These are phyloP conservation scores for Solanum pinnatisectum DNA, from an alignment of 257 asterid species.

Conservation along the genomic window DNA sequence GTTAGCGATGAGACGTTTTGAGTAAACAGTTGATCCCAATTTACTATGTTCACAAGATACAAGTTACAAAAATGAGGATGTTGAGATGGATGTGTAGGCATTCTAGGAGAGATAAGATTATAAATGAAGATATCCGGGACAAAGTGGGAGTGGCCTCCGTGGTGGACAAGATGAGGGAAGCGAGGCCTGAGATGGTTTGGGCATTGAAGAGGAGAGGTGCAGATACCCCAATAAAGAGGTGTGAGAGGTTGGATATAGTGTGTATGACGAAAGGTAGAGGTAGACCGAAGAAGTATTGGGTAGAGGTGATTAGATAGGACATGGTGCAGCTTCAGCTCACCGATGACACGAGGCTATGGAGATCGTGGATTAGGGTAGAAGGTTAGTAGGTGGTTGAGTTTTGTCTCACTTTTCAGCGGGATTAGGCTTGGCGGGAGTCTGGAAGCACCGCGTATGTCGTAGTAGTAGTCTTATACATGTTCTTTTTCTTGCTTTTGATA, in stretches of 20 bases:
- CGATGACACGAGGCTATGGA: neutral
- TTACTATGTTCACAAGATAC: neutral
- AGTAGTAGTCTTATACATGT: neutral
- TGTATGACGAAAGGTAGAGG: neutral
- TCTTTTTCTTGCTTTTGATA: neutral
- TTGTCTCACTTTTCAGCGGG: neutral
- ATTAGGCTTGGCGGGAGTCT: neutral
- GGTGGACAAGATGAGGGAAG: neutral
- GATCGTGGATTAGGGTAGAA: neutral
- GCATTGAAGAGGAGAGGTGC: neutral
- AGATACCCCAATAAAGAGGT: neutral
- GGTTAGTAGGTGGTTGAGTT: neutral
- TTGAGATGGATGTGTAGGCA: neutral
- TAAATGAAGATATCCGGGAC: neutral
- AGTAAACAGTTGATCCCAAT: neutral
- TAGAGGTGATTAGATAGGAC: neutral
- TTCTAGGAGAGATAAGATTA: neutral
- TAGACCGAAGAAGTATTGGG: neutral
- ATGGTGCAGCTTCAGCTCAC: neutral
- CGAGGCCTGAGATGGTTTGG: neutral
- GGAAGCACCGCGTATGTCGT: neutral
- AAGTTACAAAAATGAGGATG: neutral
- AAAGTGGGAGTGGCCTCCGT: neutral
- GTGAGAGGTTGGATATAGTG: neutral
- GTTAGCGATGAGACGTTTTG: neutral